A percentile compares a stretch with the other conserved stretches of the same genome.
phyloP scores from a whole-genome alignment of 176 grass and related monocot genomes.

The Puccinellia tenuiflora region DNA sequence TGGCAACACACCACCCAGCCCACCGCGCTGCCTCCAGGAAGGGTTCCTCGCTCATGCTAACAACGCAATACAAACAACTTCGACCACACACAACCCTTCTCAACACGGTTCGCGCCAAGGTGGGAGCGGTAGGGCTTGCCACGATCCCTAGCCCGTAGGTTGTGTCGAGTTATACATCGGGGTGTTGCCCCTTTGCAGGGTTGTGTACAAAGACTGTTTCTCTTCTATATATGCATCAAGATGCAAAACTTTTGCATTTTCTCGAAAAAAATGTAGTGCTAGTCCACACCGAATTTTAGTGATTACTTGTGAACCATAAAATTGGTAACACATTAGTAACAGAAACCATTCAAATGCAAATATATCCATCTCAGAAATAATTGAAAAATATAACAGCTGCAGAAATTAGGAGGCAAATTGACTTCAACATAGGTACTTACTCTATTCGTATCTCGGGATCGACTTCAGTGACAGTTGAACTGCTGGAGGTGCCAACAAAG shows the following conservation, averaged over 20 bases:
- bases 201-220: background rate
- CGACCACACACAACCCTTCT: background rate
- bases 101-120: background rate
- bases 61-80: background rate
- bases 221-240: background rate
- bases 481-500: constrained; percentile 48
- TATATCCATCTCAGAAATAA: background rate
- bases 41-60: background rate
- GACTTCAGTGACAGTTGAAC: constrained; percentile 65
- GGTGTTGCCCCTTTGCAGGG: background rate
- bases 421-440: constrained; percentile 43
- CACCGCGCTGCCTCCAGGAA: too few relatives aligned
- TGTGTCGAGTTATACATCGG: background rate
- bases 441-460: constrained; percentile 95
- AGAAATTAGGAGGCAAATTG: background rate
- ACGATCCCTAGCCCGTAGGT: background rate
- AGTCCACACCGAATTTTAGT: background rate
- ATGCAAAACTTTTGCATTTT: background rate
- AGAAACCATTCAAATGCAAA: constrained; percentile 25
- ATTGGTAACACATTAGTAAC: background rate
- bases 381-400: background rate
- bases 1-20: background rate
- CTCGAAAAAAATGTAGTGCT: background rate
- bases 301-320: constrained; percentile 8
- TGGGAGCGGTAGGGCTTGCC: background rate